Evolutionary conservation across 352 stramenopile genomes (phyloP), one percentile per base, ranked within the genome.

Genomic region (Globisporangium radiosum): DNA sequence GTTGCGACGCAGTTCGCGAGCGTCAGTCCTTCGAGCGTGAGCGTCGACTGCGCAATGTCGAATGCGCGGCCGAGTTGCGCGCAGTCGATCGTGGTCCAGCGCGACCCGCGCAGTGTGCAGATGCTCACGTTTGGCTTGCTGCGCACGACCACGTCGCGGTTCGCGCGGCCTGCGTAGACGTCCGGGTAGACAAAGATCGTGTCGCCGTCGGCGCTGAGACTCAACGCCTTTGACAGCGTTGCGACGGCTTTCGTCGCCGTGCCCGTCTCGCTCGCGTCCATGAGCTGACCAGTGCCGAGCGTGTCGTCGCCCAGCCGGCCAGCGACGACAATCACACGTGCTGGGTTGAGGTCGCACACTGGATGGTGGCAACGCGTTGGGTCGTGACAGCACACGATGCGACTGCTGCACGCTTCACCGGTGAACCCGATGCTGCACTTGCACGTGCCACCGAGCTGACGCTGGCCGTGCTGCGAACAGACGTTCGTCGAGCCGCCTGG

Each of bases 381-480:
- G 49, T 88, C 68, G 0, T 57, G 59, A 39, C 81, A 90, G 49
- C 81, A 90, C 1, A 88, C 61, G 1, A 88, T 66, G n/a, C 69
- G 69, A 49, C 86, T 88, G 54, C 64, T 86, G 56, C 81, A 90
- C 13, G 60, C 75, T 70, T 90, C 81, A 0, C 81, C 76, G 4
- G 73, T 87, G 59, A 88, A 88, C 7, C 81, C 81, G n/a, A 87
- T 73, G 39, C 66, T 88, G 54, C 81, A 90, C 14, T 58, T 68
- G 43, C 81, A 90, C 3, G 25, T 62, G 5, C 78, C 78, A 40
- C 69, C 52, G 9, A 56, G 68, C 40, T 63, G 67, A 19, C 47
- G 54, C 3, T 66, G 56, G 0, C 81, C 81, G 25, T 73, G 81
- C 13, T 71, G 63, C 0, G 68, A 78, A 37, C 81, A 90, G 6